Evolutionary conservation across 192 early-diverging fungal genomes (phyloP), one percentile per base, ranked within the genome.

Genomic region (Linnemannia hyalina): DNA sequence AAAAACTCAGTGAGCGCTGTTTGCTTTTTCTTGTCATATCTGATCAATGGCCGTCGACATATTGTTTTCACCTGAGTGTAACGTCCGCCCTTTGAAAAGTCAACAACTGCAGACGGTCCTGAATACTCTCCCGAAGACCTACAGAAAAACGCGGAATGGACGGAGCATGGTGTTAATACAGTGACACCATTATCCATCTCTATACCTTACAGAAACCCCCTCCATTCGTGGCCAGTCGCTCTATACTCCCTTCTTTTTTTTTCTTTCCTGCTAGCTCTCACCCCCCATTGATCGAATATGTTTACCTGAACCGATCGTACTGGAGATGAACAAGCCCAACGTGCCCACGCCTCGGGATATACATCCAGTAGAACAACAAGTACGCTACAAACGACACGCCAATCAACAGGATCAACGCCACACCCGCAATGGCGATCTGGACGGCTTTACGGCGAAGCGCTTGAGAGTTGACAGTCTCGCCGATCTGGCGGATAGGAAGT

Each of bases 351-450:
- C 81, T 74, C 3, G 88, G 88, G 26, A 89, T 76, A 38, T 83
- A 83, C 1, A 76, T 10, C 81, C 73, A 84, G 47, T 89, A 89
- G 52, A 89, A 89, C 7, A 46, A 76, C 26, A 87, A 10, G 52
- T 89, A 89, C 36, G 81, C 69, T 11, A 80, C 0, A 6, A 88
- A 52, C n/a, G 88, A 73, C n/a, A 77, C 22, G 16, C 68, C 22
- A 5, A 80, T 15, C 16, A 83, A 60, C n/a, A 76, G 15, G 4
- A 63, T n/a, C 15, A 80, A 6, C 4, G 71, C 76, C 11, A 55
- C 6, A 29, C 16, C 1, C 23, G 75, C 18, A 46, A 88, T 77
- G 32, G 82, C 40, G 7, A 75, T 36, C 55, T 88, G 77, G 32
- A 88, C 68, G 52, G 73, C 74, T 32, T 41, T 70, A 13, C 88